These are phyloP conservation scores for Claviceps africana DNA, from an alignment of 2,329 filamentous ascomycete species.

Conservation along the genomic window DNA sequence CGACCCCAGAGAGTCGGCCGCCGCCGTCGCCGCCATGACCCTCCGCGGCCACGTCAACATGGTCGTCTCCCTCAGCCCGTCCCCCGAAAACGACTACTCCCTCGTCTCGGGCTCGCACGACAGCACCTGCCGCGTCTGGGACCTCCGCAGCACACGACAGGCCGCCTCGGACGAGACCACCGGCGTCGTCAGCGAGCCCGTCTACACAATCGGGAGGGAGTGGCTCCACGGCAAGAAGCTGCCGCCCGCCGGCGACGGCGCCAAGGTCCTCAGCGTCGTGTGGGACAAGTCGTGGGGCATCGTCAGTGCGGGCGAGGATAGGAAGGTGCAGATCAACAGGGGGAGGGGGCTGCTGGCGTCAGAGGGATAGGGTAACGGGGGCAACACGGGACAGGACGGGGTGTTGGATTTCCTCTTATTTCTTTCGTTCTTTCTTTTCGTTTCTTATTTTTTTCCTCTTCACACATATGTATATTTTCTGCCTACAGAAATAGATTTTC, in stretches of 20 bases:
- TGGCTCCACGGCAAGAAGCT: slow-evolving; percentile 51
- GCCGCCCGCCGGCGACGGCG: slow-evolving; percentile 60
- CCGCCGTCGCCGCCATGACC: slow-evolving; percentile 73
- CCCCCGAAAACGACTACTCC: slow-evolving; percentile 59
- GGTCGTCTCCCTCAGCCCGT: slow-evolving; percentile 35
- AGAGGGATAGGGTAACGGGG: slow-evolving; percentile 11
- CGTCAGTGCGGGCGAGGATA: slow-evolving; percentile 85
- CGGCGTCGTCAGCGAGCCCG: slow-evolving; percentile 53
- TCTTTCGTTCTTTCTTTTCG: no score
- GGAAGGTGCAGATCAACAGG: slow-evolving; percentile 81
- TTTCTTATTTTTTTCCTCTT: no score
- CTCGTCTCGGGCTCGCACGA: slow-evolving; percentile 84
- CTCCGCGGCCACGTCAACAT: slow-evolving; percentile 77
- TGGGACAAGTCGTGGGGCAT: slow-evolving; percentile 85
- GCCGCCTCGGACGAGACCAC: slow-evolving; percentile 46
- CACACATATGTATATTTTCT: no score
- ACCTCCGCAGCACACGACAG: slow-evolving; percentile 58
- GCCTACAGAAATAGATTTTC: no score
- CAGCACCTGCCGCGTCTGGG: slow-evolving; percentile 87
- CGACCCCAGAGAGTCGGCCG: slow-evolving; percentile 69
- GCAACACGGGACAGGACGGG: no score
- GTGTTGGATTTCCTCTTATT: no score
- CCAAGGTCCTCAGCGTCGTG: slow-evolving; percentile 76
- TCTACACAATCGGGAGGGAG: slow-evolving; percentile 65
- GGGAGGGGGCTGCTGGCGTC: slow-evolving; percentile 37